A percentile compares a stretch with the other conserved stretches of the same genome.
Conservation (phyloP, 139 green algal genomes). For the Raphidocelis subcapitata region DNA sequence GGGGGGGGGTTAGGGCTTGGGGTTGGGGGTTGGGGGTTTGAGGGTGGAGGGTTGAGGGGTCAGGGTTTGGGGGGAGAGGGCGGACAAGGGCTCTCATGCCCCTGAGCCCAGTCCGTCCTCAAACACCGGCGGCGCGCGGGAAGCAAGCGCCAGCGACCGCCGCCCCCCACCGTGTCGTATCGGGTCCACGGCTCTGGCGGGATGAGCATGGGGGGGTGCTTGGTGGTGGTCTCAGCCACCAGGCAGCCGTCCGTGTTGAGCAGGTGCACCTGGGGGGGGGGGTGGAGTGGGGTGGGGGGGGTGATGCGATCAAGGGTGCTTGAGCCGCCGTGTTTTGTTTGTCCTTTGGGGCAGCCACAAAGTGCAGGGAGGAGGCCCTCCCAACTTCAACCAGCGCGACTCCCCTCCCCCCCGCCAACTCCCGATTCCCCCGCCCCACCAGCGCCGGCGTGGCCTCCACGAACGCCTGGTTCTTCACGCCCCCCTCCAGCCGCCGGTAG, state of each 20-base stretch:
- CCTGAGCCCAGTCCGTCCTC: constrained; percentile 22
- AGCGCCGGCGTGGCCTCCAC: constrained; percentile 39
- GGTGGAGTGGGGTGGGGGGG: too few relatives aligned
- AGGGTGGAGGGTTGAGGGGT: not conserved
- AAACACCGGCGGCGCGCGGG: not conserved
- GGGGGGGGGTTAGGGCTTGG: not conserved
- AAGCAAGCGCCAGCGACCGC: constrained; percentile 40
- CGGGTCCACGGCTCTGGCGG: constrained; percentile 68
- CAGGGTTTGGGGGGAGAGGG: not conserved
- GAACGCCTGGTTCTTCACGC: constrained; percentile 38
- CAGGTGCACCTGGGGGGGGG: too few relatives aligned
- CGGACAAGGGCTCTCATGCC: not conserved
- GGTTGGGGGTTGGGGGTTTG: not conserved
- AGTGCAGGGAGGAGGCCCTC: too few relatives aligned
- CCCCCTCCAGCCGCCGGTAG: not conserved
- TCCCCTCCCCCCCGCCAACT: too few relatives aligned
- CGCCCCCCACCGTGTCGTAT: constrained; percentile 59
- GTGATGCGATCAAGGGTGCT: too few relatives aligned
- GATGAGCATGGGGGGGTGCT: constrained; percentile 74
- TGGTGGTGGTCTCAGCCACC: not conserved
- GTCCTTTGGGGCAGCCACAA: too few relatives aligned
- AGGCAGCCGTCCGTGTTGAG: constrained; percentile 31
- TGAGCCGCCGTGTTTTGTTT: too few relatives aligned
- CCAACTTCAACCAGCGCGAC: too few relatives aligned
- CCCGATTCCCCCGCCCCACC: too few relatives aligned